Conservation (phyloP, 371 early-diverging fungal species). For the Mortierella sp. region DNA sequence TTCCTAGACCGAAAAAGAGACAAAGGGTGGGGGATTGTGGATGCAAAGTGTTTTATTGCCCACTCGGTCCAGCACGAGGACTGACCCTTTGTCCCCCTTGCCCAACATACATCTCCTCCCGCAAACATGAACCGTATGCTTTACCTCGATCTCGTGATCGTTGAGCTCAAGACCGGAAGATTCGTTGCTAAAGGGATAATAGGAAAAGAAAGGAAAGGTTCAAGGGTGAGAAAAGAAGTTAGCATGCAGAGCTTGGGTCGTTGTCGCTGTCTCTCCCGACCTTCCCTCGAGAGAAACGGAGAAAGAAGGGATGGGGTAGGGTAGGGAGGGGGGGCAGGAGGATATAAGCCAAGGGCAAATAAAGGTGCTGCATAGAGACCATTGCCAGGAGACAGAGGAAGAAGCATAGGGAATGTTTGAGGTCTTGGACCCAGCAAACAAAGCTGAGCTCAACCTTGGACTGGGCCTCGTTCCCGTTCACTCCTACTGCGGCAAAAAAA, state of each 20-base stretch:
- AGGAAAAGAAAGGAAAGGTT: not conserved
- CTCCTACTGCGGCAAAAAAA: too few relatives aligned
- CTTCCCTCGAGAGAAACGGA: not conserved
- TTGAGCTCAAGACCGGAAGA: conserved; percentile 38
- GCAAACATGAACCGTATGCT: not conserved
- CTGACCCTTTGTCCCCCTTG: conserved; percentile 1
- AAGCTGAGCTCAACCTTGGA: too few relatives aligned
- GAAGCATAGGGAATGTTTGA: not conserved
- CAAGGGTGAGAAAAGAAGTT: conserved; percentile 1
- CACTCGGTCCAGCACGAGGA: too few relatives aligned
- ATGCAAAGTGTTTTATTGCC: too few relatives aligned
- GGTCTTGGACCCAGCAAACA: too few relatives aligned
- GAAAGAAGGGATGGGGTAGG: too few relatives aligned
- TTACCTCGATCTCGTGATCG: conserved; percentile 54
- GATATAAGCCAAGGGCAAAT: too few relatives aligned
- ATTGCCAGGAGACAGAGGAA: not conserved
- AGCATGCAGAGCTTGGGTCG: not conserved
- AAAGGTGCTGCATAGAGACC: too few relatives aligned
- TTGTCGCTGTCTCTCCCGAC: too few relatives aligned
- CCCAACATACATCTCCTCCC: too few relatives aligned
- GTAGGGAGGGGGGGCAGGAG: too few relatives aligned
- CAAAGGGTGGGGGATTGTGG: not conserved
- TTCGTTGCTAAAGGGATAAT: conserved; percentile 23
- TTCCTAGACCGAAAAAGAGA: not conserved
- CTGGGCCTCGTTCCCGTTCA: too few relatives aligned